Conservation (phyloP, 139 green algal species). For the Mesotaenium endlicherianum region DNA sequence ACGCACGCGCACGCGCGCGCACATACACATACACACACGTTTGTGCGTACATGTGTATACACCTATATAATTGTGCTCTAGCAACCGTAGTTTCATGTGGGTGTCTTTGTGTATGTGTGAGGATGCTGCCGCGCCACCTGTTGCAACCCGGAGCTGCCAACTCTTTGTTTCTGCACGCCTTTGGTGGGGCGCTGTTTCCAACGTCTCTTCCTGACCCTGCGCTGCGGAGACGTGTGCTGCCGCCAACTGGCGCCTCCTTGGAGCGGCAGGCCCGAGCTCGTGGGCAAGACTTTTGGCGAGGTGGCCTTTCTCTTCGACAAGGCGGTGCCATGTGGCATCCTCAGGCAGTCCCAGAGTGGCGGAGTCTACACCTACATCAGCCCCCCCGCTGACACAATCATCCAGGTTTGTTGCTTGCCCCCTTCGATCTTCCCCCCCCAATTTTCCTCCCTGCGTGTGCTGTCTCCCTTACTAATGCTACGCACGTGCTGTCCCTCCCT, state of each 20-base stretch:
- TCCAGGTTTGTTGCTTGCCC: background rate
- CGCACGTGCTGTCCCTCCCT: no score
- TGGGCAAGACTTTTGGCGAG: conserved; percentile 31
- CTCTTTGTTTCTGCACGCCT: background rate
- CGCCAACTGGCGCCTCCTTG: no score
- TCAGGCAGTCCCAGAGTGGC: no score
- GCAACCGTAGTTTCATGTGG: background rate
- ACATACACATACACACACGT: no score
- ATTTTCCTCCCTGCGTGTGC: no score
- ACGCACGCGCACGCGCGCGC: no score
- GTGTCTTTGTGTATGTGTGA: background rate
- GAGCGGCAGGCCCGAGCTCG: conserved; percentile 28
- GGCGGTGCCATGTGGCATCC: conserved; percentile 14
- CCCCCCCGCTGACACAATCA: background rate
- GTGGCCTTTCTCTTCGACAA: conserved; percentile 21
- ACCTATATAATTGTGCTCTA: no score
- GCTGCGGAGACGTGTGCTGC: no score
- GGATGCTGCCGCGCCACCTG: background rate
- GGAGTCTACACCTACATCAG: background rate
- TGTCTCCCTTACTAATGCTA: no score
- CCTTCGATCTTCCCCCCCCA: no score
- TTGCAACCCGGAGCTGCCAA: background rate
- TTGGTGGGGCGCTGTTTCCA: background rate
- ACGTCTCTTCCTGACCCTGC: background rate
- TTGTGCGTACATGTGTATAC: no score